Base-by-base conservation (phyloP, 2,329 filamentous ascomycete genomes). In the Xenosphaeropsis pyriputrescens region DNA sequence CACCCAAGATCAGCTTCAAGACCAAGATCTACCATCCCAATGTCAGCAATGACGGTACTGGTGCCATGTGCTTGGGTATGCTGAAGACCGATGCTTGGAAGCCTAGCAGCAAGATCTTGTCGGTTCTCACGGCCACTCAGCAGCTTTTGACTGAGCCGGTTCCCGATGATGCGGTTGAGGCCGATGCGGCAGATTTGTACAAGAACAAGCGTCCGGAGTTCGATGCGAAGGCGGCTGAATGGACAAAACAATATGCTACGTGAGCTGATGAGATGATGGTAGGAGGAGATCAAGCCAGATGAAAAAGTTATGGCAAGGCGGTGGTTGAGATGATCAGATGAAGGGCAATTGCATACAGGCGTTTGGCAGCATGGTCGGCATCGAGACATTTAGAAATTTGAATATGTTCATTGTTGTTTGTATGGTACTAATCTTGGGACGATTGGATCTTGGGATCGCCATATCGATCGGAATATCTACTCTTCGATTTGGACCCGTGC, bases 11-110 rank as follows among this genome's bases (percentile, higher is more conserved):
- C 47, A 70, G 64, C 51, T 84, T 83, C 65, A 68, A 67, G 42
- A 84, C 79, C 35, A 81, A 81, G 50, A 79, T 84, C 57, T 85
- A 81, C 62, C 79, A 85, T 56, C 79, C 79, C 1, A 85, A 85
- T 50, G 72, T 85, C 40, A 75, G 70, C 50, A 82, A 81, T 58
- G 78, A 82, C 48, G 76, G 81, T 50, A 77, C 79, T 47, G 79
- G 79, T 29, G 72, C 68, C 45, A 84, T 85, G 76, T 85, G 79
- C 52, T 62, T 85, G 38, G 79, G 78, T 17, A 76, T 84, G 62
- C 63, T 85, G 39, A 72, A 77, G 39, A 60, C 72, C 2, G 78
- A 83, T 37, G 70, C 77, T 49, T 85, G 79, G 79, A 85, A 85
- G 60, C 79, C 79, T 2, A 74, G 70, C 38, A 79, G 74, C 52